Percentiles rank a stretch among this genome's conserved stretches.
Conservation (phyloP, 2,329 filamentous ascomycete species). For the Penicillium sp. region DNA sequence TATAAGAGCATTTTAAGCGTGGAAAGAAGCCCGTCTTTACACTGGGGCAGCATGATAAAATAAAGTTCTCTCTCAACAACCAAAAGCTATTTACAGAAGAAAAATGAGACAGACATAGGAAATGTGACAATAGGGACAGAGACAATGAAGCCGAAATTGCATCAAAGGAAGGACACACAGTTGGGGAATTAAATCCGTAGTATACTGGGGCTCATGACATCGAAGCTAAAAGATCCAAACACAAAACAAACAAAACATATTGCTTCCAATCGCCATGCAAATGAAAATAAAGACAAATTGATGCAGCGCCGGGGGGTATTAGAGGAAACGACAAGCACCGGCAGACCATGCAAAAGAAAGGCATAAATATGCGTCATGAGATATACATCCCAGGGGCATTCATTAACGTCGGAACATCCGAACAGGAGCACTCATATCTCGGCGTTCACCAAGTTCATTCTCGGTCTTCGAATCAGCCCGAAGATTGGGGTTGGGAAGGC, state of each 20-base stretch:
- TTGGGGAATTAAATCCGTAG: conserved; percentile 1
- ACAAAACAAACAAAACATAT: conserved; percentile 7
- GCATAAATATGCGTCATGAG: conserved; percentile 7
- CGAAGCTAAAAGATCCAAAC: conserved; percentile 4
- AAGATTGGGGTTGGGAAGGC: conserved; percentile 37
- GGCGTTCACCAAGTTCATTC: conserved; percentile 29
- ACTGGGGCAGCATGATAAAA: not conserved
- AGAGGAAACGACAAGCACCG: conserved; percentile 19
- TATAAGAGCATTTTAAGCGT: too few relatives aligned
- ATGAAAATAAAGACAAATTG: conserved; percentile 8
- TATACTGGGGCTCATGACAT: conserved; percentile 11
- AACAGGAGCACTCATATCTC: conserved; percentile 41
- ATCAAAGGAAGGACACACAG: conserved; percentile 3
- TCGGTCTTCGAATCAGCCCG: conserved; percentile 30
- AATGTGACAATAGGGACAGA: conserved; percentile 4
- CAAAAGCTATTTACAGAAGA: conserved; percentile 5
- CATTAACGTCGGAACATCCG: conserved; percentile 31
- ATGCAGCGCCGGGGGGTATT: conserved; percentile 32
- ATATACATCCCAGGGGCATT: not conserved
- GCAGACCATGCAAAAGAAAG: conserved; percentile 15
- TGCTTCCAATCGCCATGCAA: conserved; percentile 14
- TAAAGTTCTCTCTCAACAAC: not conserved
- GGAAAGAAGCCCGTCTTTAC: too few relatives aligned
- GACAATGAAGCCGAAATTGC: conserved; percentile 2
- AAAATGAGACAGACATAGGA: conserved; percentile 23